Evolutionary conservation across 1,139 yeast species (phyloP), one percentile per base, ranked within the genome.

Genomic region (Blastobotrys capitulatus): DNA sequence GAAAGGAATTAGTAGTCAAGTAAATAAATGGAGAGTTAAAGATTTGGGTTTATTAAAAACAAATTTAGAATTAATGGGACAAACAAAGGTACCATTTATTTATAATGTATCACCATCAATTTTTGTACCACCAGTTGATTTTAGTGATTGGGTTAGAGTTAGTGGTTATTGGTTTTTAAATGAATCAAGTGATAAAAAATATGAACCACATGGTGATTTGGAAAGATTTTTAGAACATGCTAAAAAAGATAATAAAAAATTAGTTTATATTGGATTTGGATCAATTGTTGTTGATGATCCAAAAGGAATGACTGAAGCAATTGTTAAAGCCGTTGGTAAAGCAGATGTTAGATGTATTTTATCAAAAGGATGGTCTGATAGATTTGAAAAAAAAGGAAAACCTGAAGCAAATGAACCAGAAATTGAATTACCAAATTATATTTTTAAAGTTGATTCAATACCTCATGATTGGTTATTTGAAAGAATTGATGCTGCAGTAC

Each of bases 401-500:
- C 55, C 61, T 10, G 71, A 67, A 15, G 65, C 71, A 3, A 63
- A 67, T 13, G 73, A 70, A 20, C 61, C 76, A 7, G 86, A 82
- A 55, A 65, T 80, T 18, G 77, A 71, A 29, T 67, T 87, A n/a
- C 96, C 96, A 0, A 71, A 74, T 0, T 81, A 82, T 55, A 77
- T 90, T 2, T 86, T 70, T 62, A 81, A 80, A 55, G 71, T 86
- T 12, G 92, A 92, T 4, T 66, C 83, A 12, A 74, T 87, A 19
- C 96, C 97, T 0, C 98, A 90, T 64, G 96, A 89, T 65, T 92
- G 97, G 97, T 71, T 90, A 41, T 90, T 90, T 67, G 86, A 92
- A 0, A 80, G 79, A 55, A 73, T 92, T 40, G 96, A 90, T 67
- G 97, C 92, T 0, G 96, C 95, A 0, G 96, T 90, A 4, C 98